These are phyloP conservation scores for Neurospora intermedia DNA, from an alignment of 495 filamentous ascomycete genomes.

Conservation along the genomic window DNA sequence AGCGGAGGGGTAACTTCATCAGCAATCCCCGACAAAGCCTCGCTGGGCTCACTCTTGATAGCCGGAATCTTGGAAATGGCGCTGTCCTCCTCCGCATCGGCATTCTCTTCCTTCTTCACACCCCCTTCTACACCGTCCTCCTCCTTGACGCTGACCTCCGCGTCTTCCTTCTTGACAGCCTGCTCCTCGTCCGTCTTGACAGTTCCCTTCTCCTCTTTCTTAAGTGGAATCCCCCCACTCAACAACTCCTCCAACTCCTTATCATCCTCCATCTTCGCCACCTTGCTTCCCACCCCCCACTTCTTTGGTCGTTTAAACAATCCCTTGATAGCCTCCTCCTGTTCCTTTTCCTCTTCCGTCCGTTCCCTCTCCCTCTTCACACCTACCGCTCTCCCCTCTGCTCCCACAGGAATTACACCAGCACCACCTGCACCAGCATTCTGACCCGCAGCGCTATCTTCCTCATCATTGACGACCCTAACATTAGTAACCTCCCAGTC, in stretches of 20 bases:
- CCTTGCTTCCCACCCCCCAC: conserved; percentile 64
- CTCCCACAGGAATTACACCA: conserved; percentile 4
- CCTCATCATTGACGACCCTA: conserved; percentile 25
- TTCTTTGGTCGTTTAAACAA: conserved; percentile 47
- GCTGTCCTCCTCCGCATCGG: neutral
- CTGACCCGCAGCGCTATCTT: neutral
- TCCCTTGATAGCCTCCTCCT: conserved; percentile 47
- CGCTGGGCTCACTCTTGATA: conserved; percentile 10
- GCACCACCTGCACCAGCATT: neutral
- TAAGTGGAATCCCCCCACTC: conserved; percentile 30
- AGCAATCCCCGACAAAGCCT: conserved; percentile 8
- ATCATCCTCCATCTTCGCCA: conserved; percentile 54
- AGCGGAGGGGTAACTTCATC: neutral
- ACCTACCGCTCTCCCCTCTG: conserved; percentile 42
- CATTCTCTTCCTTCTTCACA: conserved; percentile 9
- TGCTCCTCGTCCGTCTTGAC: conserved; percentile 21
- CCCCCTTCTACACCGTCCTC: neutral
- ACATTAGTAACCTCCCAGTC: conserved; percentile 74
- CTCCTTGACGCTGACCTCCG: conserved; percentile 16
- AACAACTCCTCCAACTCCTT: conserved; percentile 64
- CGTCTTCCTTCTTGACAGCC: conserved; percentile 2
- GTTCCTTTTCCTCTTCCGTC: conserved; percentile 52
- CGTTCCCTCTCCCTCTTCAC: conserved; percentile 58
- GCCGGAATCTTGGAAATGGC: neutral
- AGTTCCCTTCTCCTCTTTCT: conserved; percentile 19